Conservation (phyloP, 192 early-diverging fungal species). For the Kickxella alabastrina region DNA sequence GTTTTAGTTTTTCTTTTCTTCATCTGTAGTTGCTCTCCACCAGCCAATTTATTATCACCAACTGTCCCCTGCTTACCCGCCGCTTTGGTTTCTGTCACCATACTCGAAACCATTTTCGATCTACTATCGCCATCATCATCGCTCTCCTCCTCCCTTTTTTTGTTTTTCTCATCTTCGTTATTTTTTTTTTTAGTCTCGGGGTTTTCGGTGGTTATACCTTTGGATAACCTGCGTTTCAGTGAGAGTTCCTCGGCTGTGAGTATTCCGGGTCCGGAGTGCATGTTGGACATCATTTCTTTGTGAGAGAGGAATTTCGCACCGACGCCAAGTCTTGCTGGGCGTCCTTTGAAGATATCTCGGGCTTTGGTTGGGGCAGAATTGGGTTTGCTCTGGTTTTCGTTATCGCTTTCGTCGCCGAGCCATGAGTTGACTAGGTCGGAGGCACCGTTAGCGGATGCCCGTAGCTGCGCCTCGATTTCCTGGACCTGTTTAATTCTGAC, state of each 20-base stretch:
- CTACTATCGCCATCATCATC: background rate
- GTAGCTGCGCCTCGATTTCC: conserved; percentile 45
- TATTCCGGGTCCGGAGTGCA: background rate
- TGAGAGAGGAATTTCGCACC: conserved; percentile 48
- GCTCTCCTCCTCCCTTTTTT: background rate
- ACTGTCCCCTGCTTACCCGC: background rate
- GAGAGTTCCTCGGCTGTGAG: conserved; percentile 24
- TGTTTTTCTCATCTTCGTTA: background rate
- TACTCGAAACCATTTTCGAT: no score
- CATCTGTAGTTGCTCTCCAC: no score
- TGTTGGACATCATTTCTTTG: conserved; percentile 29
- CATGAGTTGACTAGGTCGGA: conserved; percentile 34
- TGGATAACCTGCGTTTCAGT: conserved; percentile 28
- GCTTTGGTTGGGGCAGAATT: conserved; percentile 13
- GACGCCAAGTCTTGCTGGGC: conserved; percentile 37
- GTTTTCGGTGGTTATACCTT: background rate
- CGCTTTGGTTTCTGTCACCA: no score
- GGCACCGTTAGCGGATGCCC: conserved; percentile 40
- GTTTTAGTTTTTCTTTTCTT: conserved; percentile 1
- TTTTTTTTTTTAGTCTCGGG: background rate
- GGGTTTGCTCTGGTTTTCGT: background rate
- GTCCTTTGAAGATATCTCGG: conserved; percentile 36
- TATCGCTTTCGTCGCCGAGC: conserved; percentile 29
- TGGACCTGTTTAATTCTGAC: conserved; percentile 30
- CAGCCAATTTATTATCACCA: background rate